These are phyloP conservation scores for Calonectria pteridis DNA, from an alignment of 2,329 filamentous ascomycete genomes.

Conservation along the genomic window DNA sequence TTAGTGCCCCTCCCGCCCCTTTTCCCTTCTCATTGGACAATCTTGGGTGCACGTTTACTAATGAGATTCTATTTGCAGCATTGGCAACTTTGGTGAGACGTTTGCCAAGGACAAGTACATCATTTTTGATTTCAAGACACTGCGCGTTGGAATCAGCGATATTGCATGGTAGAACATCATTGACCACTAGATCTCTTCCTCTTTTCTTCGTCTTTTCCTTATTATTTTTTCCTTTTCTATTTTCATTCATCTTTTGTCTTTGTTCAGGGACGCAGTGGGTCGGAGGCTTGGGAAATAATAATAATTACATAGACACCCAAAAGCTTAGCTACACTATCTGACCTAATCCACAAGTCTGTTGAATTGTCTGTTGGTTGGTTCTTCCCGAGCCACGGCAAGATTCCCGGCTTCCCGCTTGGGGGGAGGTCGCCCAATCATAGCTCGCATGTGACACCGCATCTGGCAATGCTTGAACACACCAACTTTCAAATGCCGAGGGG, in stretches of 20 bases:
- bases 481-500: neutral
- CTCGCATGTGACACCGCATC: neutral
- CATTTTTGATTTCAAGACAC: slow-evolving; percentile 19
- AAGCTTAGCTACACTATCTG: neutral
- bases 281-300: neutral
- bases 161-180: slow-evolving; percentile 5
- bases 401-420: neutral
- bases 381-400: neutral
- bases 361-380: neutral
- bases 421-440: neutral
- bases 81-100: slow-evolving; percentile 25
- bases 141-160: slow-evolving; percentile 24
- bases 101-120: slow-evolving; percentile 29
- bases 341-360: neutral
- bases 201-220: neutral
- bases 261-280: neutral
- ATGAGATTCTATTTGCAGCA: neutral
- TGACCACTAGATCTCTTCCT: neutral
- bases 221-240: neutral
- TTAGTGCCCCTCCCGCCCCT: neutral
- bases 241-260: neutral
- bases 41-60: neutral
- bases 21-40: neutral
- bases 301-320: slow-evolving; percentile 8
- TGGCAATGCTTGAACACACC: neutral